A percentile compares a stretch with the other conserved stretches of the same genome.
phyloP scores from a whole-genome alignment of 192 early-diverging fungal species.

The Entophlyctis helioformis region DNA sequence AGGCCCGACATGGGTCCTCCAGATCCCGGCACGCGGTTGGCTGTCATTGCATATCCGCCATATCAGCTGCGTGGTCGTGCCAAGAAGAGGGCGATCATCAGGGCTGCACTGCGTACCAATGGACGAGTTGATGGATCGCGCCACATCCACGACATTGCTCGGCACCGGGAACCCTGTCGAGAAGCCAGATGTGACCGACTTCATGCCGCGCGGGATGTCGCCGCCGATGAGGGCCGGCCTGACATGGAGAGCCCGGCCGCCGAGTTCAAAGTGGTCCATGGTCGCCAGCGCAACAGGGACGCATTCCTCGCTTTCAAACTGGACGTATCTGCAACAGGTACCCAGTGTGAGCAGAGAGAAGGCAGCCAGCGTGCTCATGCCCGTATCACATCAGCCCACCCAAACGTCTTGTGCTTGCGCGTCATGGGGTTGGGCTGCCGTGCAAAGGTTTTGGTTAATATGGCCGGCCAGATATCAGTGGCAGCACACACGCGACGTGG shows the following conservation, averaged over 20 bases:
- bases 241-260: slow-evolving; percentile 57
- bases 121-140: slow-evolving; percentile 15
- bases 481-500: too few species aligned
- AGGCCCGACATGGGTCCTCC: too few species aligned
- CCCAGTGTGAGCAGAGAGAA: not conserved
- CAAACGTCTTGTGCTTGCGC: slow-evolving; percentile 70
- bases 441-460: not conserved
- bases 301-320: slow-evolving; percentile 46
- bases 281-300: slow-evolving; percentile 61
- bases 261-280: slow-evolving; percentile 71
- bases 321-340: slow-evolving; percentile 52
- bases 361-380: not conserved
- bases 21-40: too few species aligned
- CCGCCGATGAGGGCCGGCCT: slow-evolving; percentile 62
- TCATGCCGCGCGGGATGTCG: slow-evolving; percentile 68
- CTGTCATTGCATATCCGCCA: too few species aligned
- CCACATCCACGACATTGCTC: slow-evolving; percentile 11
- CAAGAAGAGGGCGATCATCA: too few species aligned
- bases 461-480: too few species aligned
- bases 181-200: slow-evolving; percentile 34
- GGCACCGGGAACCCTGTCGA: slow-evolving; percentile 13
- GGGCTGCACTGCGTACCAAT: slow-evolving; percentile 5
- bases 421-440: slow-evolving; percentile 49
- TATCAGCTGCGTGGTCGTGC: too few species aligned
- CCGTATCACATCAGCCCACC: slow-evolving; percentile 33